Base-by-base conservation (phyloP, 371 early-diverging fungal genomes). In the Mucor ambiguus region DNA sequence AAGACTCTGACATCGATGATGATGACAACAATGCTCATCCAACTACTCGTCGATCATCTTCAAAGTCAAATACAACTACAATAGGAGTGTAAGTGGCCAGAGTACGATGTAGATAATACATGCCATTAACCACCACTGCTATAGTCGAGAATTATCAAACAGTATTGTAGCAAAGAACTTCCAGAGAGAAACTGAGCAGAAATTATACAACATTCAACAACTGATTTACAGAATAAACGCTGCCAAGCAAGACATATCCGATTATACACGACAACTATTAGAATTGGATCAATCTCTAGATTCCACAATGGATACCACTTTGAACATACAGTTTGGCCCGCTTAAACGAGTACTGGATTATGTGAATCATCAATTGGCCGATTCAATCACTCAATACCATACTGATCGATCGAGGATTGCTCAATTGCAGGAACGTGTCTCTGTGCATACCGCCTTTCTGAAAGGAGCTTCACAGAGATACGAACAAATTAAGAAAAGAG, bases 401-500 rank as follows among this genome's bases (percentile, higher is more conserved):
- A 18, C 5, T 0, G 24, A 60, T 56, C 35, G 38, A 5, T 28
- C 33, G 12, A 38, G 63, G 0, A 59, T 71, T 9, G 14, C 22
- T 20, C 29, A 28, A 0, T 22, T 70, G 46, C 44, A 63, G 10
- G 54, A 67, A 26, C 35, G 38, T 0, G 55, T 71, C 3, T 41
- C 54, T 26, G 41, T 58, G 4, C 44, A 71, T 30, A 30, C 11
- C 14, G 58, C 12, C 6, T 66, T 59, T 55, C 38, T 71, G 10
- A 60, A 44, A 55, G 59, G 46, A 2, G 54, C 63, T 6, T 43
- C 46, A 24, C 59, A 60, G 10, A 35, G 49, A n/a, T 67, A 60
- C 63, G 63, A 59, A 26, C 54, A 55, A 11, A 56, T 59, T 5
- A 56, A 29, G 26, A 12, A 14, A 5, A 26, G 59, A 20, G 32